Evolutionary conservation across 768 basidiomycete genomes (phyloP), one percentile per base, ranked within the genome.

Genomic region (Trametes coccinea): DNA sequence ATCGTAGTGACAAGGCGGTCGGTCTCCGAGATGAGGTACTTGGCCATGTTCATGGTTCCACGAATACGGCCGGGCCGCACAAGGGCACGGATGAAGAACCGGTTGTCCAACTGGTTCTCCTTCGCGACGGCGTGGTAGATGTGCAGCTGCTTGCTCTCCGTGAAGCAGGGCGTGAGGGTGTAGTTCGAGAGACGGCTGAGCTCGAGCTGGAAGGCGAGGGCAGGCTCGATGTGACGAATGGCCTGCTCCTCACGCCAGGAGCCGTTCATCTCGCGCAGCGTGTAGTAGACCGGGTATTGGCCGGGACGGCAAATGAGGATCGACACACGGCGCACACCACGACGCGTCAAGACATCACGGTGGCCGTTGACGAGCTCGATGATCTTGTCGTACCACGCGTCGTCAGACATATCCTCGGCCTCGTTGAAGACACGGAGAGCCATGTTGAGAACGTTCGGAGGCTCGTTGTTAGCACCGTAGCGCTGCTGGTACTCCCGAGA

Each of bases 21-120:
- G 11, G 95, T 95, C 79, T 99, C 97, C 1, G 96, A 97, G 66
- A 99, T 92, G 71, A 99, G 89, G 78, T 98, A 99, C 75, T 98
- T 90, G n/a, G 93, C 91, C 54, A 88, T 94, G 74, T 88, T 93
- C 90, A 98, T 94, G 53, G 84, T 84, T 37, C 94, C 94, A 43
- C 90, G 86, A 39, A 98, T 85, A 58, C 96, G 91, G 57, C 97
- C 97, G 45, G 97, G 97, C 56, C 97, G 93, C 51, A 99, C 87
- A 60, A 99, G 82, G 30, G 94, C 97, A 61, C 97, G 95, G 56
- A 99, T 86, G 77, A 99, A 98, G 88, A 99, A 99, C 56, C 97
- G 87, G 66, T 86, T 93, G 75, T 99, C 97, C n/a, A 97, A 85
- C 66, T 96, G 91, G 77, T 98, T 98, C 79, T 98, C 97, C 61